Conservation (phyloP, 768 basidiomycete genomes). For the Cystofilobasidium bisporidii region DNA sequence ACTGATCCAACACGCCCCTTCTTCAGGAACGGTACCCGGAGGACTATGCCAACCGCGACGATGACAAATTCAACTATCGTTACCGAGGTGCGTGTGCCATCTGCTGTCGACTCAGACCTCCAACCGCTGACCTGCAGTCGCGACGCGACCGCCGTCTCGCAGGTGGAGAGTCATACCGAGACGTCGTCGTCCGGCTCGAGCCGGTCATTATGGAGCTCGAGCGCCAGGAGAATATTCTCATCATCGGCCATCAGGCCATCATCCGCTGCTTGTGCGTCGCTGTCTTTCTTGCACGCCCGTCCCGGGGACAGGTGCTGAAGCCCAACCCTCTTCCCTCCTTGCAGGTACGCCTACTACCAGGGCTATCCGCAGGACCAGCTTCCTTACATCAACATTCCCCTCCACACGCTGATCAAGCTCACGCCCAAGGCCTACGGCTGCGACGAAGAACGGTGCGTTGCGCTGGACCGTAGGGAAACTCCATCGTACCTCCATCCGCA, state of each 20-base stretch:
- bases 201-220: slow-evolving; percentile 99
- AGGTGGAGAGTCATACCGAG: slow-evolving; percentile 92
- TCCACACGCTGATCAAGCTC: slow-evolving; percentile 89
- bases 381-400: slow-evolving; percentile 92
- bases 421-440: slow-evolving; percentile 70
- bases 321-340: background rate
- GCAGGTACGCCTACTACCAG: slow-evolving; percentile 75
- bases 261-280: slow-evolving; percentile 26
- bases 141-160: too few relatives aligned
- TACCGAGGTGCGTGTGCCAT: slow-evolving; percentile 70
- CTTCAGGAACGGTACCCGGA: slow-evolving; percentile 84
- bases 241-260: slow-evolving; percentile 75
- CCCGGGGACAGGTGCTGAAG: background rate
- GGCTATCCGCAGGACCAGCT: slow-evolving; percentile 81
- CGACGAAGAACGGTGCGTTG: slow-evolving; percentile 75
- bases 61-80: slow-evolving; percentile 99
- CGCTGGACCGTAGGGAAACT: too few relatives aligned
- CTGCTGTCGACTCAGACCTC: too few relatives aligned
- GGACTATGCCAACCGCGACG: slow-evolving; percentile 93
- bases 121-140: too few relatives aligned
- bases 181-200: slow-evolving; percentile 88
- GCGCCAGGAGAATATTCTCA: slow-evolving; percentile 90
- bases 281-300: background rate
- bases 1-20: background rate
- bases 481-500: background rate